These are phyloP conservation scores for Schizochytrium sp. DNA, from an alignment of 108 stramenopile genomes.

Conservation along the genomic window DNA sequence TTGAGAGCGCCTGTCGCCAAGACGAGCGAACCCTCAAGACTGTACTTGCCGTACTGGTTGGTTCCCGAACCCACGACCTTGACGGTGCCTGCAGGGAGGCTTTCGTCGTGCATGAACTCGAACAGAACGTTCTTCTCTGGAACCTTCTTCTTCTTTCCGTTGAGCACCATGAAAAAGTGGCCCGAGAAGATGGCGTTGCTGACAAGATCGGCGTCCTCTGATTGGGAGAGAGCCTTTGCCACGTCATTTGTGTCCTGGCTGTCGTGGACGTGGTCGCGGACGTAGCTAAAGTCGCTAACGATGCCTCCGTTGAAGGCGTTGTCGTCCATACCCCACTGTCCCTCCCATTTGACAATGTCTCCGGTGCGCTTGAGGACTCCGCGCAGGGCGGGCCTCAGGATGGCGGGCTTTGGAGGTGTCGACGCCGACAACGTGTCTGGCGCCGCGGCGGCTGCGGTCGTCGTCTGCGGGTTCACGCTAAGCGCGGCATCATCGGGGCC, in stretches of 20 bases:
- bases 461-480: too few species aligned
- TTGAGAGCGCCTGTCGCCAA: conserved; percentile 14
- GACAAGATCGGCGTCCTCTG: not conserved
- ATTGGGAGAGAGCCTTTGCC: not conserved
- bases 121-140: conserved; percentile 3
- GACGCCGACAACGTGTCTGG: not conserved
- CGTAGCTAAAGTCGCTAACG: not conserved
- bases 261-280: not conserved
- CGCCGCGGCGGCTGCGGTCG: not conserved
- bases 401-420: not conserved
- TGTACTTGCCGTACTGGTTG: not conserved
- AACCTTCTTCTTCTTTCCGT: not conserved
- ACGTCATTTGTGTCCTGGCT: not conserved
- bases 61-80: not conserved
- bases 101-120: not conserved
- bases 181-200: not conserved
- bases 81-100: not conserved
- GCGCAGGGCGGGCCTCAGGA: not conserved
- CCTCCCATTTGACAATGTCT: not conserved
- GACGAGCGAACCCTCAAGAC: conserved; percentile 5
- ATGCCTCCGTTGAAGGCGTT: conserved; percentile 7
- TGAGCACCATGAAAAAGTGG: not conserved
- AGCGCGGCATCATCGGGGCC: too few species aligned
- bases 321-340: conserved; percentile 10
- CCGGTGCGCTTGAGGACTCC: not conserved